A percentile compares a stretch with the other conserved stretches of the same genome.
Evolutionary conservation across 768 basidiomycete genomes (phyloP).

Genomic region (Tylopilus subfusipes): DNA sequence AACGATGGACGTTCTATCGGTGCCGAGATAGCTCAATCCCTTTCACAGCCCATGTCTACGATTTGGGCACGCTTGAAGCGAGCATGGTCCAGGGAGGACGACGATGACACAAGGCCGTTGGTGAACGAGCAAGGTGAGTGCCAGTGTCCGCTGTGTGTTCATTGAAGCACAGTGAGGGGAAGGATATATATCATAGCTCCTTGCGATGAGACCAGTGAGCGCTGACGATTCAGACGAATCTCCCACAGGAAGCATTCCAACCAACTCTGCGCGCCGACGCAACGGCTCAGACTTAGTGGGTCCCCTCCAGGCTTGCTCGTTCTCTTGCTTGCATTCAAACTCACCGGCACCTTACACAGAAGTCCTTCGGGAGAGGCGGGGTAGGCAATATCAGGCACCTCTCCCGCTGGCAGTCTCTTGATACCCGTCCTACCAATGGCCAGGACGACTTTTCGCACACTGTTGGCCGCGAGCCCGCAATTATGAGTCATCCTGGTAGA

Average conservation of each 20-base stretch:
- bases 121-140: conserved; percentile 11
- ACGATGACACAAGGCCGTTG: conserved; percentile 5
- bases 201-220: not conserved
- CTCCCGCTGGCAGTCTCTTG: conserved; percentile 43
- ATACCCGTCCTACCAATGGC: conserved; percentile 37
- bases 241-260: conserved; percentile 13
- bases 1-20: not conserved
- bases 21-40: not conserved
- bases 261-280: conserved; percentile 34
- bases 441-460: conserved; percentile 49
- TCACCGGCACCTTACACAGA: conserved; percentile 24
- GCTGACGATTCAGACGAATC: conserved; percentile 1
- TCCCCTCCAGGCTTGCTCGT: conserved; percentile 2
- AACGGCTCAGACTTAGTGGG: conserved; percentile 45
- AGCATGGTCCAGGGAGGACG: conserved; percentile 1
- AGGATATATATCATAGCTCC: not conserved
- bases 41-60: conserved; percentile 15
- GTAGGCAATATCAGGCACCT: conserved; percentile 58
- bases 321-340: not conserved
- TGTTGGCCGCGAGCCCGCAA: conserved; percentile 55
- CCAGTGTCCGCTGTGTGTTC: not conserved
- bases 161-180: not conserved
- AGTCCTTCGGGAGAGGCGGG: conserved; percentile 65
- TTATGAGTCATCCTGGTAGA: conserved; percentile 25
- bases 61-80: conserved; percentile 13